phyloP scores from a whole-genome alignment of 1,284 basidiomycete genomes.

The Pyrrhoderma noxium region DNA sequence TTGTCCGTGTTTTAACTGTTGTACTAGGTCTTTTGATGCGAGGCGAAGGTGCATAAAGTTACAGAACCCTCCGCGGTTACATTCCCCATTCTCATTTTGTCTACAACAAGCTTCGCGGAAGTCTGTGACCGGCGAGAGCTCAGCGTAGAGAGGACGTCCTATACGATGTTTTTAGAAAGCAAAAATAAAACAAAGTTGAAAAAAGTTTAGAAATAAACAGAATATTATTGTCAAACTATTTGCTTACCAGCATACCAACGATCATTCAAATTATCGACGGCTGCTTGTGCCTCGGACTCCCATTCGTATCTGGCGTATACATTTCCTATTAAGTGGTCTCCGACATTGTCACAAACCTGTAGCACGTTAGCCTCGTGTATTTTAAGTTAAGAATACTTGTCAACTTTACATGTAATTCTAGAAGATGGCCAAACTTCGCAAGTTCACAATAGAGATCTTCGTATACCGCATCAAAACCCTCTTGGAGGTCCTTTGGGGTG shows the following conservation, averaged over 20 bases:
- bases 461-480: constrained; percentile 96
- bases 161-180: constrained; percentile 16
- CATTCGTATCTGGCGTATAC: constrained; percentile 98
- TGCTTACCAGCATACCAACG: constrained; percentile 93
- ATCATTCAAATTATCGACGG: constrained; percentile 90
- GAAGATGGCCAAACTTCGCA: constrained; percentile 88
- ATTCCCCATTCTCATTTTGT: constrained; percentile 96
- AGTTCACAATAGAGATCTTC: constrained; percentile 93
- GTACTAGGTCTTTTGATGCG: constrained; percentile 76
- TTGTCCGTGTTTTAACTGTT: constrained; percentile 75
- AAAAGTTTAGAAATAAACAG: no score
- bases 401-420: constrained; percentile 79
- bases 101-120: constrained; percentile 98
- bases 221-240: background rate
- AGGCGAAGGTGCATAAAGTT: constrained; percentile 98
- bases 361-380: constrained; percentile 5
- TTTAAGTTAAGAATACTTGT: constrained; percentile 4
- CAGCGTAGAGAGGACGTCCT: constrained; percentile 96
- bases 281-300: constrained; percentile 95
- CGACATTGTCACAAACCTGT: constrained; percentile 97
- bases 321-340: constrained; percentile 97
- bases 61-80: constrained; percentile 94
- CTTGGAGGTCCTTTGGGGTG: constrained; percentile 81
- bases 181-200: background rate
- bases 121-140: constrained; percentile 96